Conservation (phyloP, 441 rosid genomes). For the Populus hybrid region DNA sequence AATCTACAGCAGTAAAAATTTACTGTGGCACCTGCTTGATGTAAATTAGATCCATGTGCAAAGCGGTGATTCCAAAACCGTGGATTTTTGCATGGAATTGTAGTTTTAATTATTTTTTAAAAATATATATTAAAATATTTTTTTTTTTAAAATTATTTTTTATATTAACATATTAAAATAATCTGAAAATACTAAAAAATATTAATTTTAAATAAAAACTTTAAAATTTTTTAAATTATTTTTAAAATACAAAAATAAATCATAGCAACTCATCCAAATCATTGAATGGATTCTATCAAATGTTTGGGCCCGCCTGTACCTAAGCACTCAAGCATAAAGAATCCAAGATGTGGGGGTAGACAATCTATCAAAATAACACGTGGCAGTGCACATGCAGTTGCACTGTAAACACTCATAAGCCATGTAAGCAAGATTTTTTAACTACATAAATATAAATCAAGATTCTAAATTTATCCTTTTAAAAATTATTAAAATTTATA, state of each 20-base stretch:
- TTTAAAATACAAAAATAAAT: too few relatives aligned
- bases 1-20: neutral
- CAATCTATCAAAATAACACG: neutral
- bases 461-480: too few relatives aligned
- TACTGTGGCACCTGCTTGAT: neutral
- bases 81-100: neutral
- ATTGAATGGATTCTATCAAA: slow-evolving; percentile 13
- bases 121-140: too few relatives aligned
- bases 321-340: slow-evolving; percentile 7
- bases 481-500: too few relatives aligned
- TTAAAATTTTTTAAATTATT: too few relatives aligned
- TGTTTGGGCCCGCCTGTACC: slow-evolving; percentile 13
- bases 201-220: too few relatives aligned
- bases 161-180: too few relatives aligned
- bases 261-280: neutral
- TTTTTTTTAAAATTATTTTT: too few relatives aligned
- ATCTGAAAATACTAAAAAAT: too few relatives aligned
- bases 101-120: too few relatives aligned
- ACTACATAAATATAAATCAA: too few relatives aligned
- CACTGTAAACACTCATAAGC: slow-evolving; percentile 3
- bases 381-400: slow-evolving; percentile 15
- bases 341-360: neutral
- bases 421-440: neutral
- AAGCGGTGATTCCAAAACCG: neutral
- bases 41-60: neutral